phyloP scores from a whole-genome alignment of 2,329 filamentous ascomycete species.

The Cladophialophora exuberans region DNA sequence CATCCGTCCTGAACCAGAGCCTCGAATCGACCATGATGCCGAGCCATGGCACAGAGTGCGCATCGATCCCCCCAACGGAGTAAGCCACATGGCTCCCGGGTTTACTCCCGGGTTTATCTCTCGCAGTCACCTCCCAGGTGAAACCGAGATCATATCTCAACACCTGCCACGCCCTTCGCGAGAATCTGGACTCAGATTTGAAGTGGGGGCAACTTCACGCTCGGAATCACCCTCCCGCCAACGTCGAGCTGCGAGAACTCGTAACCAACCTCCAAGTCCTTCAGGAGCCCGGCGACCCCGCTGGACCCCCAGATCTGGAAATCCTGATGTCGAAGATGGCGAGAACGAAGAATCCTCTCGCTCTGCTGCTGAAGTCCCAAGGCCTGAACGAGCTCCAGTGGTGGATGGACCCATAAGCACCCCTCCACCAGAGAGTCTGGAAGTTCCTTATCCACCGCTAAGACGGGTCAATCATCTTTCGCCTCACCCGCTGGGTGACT shows the following conservation, averaged over 20 bases:
- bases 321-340: constrained; percentile 15
- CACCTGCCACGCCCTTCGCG: constrained; percentile 41
- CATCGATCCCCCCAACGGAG: background rate
- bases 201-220: constrained; percentile 28
- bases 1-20: background rate
- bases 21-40: constrained; percentile 9
- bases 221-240: constrained; percentile 18
- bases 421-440: constrained; percentile 25
- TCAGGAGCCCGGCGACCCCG: constrained; percentile 6
- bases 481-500: constrained; percentile 22
- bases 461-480: constrained; percentile 41
- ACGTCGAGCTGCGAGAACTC: background rate
- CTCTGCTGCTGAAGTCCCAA: constrained; percentile 42
- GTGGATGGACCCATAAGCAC: constrained; percentile 23
- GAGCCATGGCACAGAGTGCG: constrained; percentile 6
- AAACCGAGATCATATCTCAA: constrained; percentile 26
- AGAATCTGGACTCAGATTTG: constrained; percentile 40
- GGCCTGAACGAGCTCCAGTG: constrained; percentile 12
- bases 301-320: constrained; percentile 1
- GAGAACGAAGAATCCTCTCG: constrained; percentile 36
- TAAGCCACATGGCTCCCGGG: background rate
- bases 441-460: constrained; percentile 29
- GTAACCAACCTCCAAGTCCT: constrained; percentile 4
- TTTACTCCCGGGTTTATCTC: constrained; percentile 7
- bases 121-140: constrained; percentile 7